Evolutionary conservation across 1,139 yeast genomes (phyloP).

Genomic region (Hemisphaericaspora xylofermentans): DNA sequence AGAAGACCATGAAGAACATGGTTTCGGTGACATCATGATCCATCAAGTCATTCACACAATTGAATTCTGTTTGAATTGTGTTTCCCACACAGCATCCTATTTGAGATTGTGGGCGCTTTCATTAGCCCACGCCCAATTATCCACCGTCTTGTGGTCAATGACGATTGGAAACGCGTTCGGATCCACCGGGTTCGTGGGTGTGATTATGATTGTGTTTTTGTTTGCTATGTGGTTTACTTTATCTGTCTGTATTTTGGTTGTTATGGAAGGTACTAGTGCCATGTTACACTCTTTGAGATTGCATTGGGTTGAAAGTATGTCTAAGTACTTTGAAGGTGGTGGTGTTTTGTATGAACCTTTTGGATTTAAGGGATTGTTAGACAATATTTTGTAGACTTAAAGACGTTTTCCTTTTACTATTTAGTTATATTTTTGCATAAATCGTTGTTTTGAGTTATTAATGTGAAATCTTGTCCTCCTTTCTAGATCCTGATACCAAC

Average conservation of each 20-base stretch:
- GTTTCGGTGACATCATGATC: constrained; percentile 74
- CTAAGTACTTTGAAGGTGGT: constrained; percentile 82
- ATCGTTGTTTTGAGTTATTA: neutral
- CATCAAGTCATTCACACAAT: constrained; percentile 80
- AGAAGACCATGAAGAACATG: constrained; percentile 54
- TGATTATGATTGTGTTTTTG: constrained; percentile 53
- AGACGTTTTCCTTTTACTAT: neutral
- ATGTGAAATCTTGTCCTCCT: neutral
- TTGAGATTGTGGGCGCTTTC: constrained; percentile 79
- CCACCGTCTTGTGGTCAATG: constrained; percentile 77
- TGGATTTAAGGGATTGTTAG: constrained; percentile 46
- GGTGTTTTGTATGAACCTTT: constrained; percentile 73
- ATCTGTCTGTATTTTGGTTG: constrained; percentile 70
- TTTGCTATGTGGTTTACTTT: constrained; percentile 80
- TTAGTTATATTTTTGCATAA: neutral
- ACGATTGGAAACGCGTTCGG: constrained; percentile 62
- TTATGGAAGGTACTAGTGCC: constrained; percentile 87
- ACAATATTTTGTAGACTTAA: constrained; percentile 25
- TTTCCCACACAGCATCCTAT: constrained; percentile 77
- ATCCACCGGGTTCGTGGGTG: constrained; percentile 49
- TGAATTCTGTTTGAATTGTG: constrained; percentile 77
- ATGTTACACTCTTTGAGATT: constrained; percentile 82
- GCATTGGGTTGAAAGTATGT: constrained; percentile 89
- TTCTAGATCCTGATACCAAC: neutral
- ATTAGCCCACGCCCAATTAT: constrained; percentile 75